Base-by-base conservation (phyloP, 2,329 filamentous ascomycete genomes). In the Penicillium psychrosexuale region DNA sequence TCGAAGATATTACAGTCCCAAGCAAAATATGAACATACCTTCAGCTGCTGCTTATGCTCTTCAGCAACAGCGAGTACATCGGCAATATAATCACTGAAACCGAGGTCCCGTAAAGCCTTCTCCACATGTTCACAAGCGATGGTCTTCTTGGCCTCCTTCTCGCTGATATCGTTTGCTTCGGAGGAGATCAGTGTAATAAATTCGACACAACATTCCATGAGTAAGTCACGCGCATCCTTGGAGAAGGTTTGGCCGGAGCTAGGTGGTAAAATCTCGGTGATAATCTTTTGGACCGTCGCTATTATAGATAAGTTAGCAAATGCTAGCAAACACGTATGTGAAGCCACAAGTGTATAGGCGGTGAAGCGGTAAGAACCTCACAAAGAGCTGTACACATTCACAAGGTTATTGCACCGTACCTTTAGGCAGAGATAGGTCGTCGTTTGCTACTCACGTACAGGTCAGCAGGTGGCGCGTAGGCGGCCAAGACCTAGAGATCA, bases 111-210 rank as follows among this genome's bases (percentile, higher is more conserved):
- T 39, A 99, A 82, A 0, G 94, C 94, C 69, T 93, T 93, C 69
- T 93, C 95, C 66, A 99, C 95, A 77, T 99, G 94, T 68, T 99
- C 94, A 73, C 91, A 96, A 12, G 93, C 93, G 66, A 99, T 99
- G 4, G 94, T 99, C 82, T 99, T 99, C 80, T 99, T 99, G 47
- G 92, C 91, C 69, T 99, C 94, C 75, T 96, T 96, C 73, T 99
- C 94, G 12, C 92, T 95, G 61, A 99, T 99, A 68, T 99, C 94
- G 75, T 99, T 99, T 59, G 94, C 94, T 78, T 99, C 93, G 45
- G 91, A 96, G n/a, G 92, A 97, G 65, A 99, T 89, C 68, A 99
- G 84, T 17, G 94, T 97, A 74, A 99, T 97, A 75, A 99, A 99
- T 75, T 99, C 94, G 68, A 99, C 93, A 70, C 94, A 99, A 78